Evolutionary conservation across 495 filamentous ascomycete species (phyloP), one percentile per base, ranked within the genome.

Genomic region (Chaetomidium leptoderma): DNA sequence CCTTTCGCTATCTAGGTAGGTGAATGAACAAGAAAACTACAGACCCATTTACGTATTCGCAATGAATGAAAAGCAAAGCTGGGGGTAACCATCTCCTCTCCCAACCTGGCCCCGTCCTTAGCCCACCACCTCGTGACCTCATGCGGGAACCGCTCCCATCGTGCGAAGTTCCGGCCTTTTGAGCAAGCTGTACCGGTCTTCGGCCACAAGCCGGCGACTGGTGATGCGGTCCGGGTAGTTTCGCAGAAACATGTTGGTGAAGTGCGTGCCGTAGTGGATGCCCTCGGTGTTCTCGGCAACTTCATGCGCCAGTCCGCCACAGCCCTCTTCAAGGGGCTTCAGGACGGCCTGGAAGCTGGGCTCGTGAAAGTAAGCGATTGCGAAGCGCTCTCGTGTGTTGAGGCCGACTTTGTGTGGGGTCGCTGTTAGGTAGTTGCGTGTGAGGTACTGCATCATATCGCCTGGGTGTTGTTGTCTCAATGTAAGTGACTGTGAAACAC

Each of bases 361-460:
- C 58, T 78, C 75, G 59, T 78, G 75, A 62, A 78, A 78, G 62
- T 78, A 76, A 4, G 75, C 75, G 43, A 72, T 69, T 0, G 70
- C 63, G 51, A 66, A 77, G 1, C 74, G 68, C 60, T 76, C 72
- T 11, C 69, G 62, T 1, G 69, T 74, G 59, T 77, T 76, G 37
- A 77, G 69, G 14, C 71, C 74, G 42, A 77, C 74, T 63, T 77
- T 77, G 70, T 76, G 74, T 14, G 73, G 73, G 0, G 74, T 77
- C 13, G 74, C 74, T 3, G 61, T 70, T 17, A 77, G 66, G 52
- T 65, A 69, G 58, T 66, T 63, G 48, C 63, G 61, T 43, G 74
- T 77, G 30, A 77, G 55, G 57, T 74, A 75, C 55, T 76, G 74
- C 74, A 77, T 73, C 72, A 77, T 77, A 45, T 77, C 74, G 2